Evolutionary conservation across 768 basidiomycete species (phyloP).

Genomic region (Xerocomellus amylosporus): DNA sequence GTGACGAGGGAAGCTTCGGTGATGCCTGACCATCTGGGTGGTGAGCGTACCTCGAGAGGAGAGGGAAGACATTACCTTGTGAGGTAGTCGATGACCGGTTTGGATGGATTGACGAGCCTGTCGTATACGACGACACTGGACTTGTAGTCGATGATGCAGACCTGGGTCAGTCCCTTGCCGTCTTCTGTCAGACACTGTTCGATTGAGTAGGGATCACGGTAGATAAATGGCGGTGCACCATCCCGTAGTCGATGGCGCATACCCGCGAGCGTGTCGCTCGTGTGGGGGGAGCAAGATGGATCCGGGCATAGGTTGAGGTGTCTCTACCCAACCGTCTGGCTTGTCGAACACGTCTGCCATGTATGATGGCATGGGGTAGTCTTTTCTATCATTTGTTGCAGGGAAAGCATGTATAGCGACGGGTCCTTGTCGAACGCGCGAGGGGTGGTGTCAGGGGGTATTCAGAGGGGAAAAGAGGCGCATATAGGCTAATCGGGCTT

Average conservation of each 20-base stretch:
- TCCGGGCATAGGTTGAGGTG: constrained; percentile 47
- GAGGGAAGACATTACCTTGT: constrained; percentile 56
- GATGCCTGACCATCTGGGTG: constrained; percentile 80
- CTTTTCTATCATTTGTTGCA: constrained; percentile 87
- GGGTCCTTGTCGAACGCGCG: constrained; percentile 32
- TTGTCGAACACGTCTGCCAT: constrained; percentile 69
- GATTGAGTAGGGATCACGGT: background rate
- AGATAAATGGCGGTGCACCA: constrained; percentile 53
- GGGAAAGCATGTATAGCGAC: constrained; percentile 65
- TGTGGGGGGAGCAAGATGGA: constrained; percentile 31
- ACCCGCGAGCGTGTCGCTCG: constrained; percentile 46
- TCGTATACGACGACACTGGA: too few species aligned
- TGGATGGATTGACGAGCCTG: constrained; percentile 82
- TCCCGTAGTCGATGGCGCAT: constrained; percentile 94
- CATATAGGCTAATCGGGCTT: constrained; percentile 41
- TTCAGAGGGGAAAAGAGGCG: background rate
- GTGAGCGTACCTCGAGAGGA: background rate
- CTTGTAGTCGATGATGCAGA: constrained; percentile 78
- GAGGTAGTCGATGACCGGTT: constrained; percentile 85
- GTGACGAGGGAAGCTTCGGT: constrained; percentile 66
- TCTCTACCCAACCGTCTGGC: constrained; percentile 78
- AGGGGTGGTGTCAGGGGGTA: constrained; percentile 5
- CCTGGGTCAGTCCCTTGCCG: constrained; percentile 84
- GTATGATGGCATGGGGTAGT: constrained; percentile 87
- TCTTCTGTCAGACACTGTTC: constrained; percentile 82